Conservation (phyloP, 2,329 filamentous ascomycete species). For the Ceratocystis destructans region DNA sequence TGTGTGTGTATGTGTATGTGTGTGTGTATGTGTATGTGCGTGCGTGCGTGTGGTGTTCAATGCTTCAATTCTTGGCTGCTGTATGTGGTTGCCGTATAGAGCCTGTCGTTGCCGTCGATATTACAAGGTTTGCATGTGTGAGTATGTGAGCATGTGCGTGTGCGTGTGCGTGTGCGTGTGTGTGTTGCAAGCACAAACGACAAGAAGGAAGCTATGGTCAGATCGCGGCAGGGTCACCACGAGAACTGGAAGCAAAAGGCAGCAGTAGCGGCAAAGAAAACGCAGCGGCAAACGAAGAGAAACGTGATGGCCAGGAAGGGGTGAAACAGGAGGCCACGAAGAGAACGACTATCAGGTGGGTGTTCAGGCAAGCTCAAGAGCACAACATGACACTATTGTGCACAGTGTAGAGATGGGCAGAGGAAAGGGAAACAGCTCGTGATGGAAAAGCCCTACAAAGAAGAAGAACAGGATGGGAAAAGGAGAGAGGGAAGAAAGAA, state of each 20-base stretch:
- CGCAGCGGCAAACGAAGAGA: background rate
- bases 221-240: background rate
- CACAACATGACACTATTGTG: background rate
- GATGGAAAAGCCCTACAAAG: background rate
- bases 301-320: background rate
- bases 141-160: no score
- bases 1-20: background rate
- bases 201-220: background rate
- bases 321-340: background rate
- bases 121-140: background rate
- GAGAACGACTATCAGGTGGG: background rate
- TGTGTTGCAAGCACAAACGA: background rate
- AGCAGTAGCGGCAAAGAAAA: background rate
- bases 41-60: background rate
- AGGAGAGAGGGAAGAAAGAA: background rate
- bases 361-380: background rate
- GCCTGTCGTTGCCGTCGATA: background rate
- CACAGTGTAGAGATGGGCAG: background rate
- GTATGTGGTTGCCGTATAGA: background rate
- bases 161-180: no score
- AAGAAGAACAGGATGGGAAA: background rate
- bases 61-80: background rate
- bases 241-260: background rate
- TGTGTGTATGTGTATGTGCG: no score
- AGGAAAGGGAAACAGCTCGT: background rate